Evolutionary conservation across 305 asterid genomes (phyloP).

Genomic region (Fraxinus greggii): DNA sequence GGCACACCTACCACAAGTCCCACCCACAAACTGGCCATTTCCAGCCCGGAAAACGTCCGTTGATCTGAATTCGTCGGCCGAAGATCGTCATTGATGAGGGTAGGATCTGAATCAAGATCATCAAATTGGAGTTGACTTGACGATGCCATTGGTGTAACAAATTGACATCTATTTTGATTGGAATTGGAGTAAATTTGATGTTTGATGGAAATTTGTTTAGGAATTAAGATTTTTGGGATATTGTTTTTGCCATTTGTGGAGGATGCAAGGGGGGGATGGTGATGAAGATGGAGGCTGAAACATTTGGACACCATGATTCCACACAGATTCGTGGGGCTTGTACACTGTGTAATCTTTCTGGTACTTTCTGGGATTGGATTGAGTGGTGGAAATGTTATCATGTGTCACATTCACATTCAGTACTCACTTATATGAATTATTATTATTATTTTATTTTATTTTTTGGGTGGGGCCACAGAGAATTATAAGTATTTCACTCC

Average conservation of each 20-base stretch:
- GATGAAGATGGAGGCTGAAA: constrained; percentile 42
- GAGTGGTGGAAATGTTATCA: constrained; percentile 26
- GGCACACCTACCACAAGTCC: constrained; percentile 91
- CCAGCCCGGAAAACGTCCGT: constrained; percentile 62
- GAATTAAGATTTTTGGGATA: neutral
- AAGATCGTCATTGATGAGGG: constrained; percentile 72
- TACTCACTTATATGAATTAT: neutral
- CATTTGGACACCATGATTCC: constrained; percentile 51
- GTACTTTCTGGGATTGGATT: constrained; percentile 12
- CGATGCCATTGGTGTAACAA: constrained; percentile 39
- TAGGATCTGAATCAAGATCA: constrained; percentile 46
- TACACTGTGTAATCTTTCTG: constrained; percentile 22
- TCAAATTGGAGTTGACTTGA: constrained; percentile 25
- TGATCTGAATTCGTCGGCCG: constrained; percentile 52
- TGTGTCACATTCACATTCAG: neutral
- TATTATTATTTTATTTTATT: neutral
- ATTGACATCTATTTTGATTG: constrained; percentile 14
- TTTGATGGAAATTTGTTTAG: neutral
- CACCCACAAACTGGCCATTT: constrained; percentile 79
- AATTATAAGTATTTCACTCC: neutral
- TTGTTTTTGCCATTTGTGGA: constrained; percentile 24
- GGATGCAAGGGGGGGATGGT: constrained; percentile 33
- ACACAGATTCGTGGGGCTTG: constrained; percentile 17
- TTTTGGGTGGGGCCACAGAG: neutral
- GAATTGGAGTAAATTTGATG: neutral